Evolutionary conservation across 2,329 filamentous ascomycete genomes (phyloP).

Genomic region (Fusarium domesticum): DNA sequence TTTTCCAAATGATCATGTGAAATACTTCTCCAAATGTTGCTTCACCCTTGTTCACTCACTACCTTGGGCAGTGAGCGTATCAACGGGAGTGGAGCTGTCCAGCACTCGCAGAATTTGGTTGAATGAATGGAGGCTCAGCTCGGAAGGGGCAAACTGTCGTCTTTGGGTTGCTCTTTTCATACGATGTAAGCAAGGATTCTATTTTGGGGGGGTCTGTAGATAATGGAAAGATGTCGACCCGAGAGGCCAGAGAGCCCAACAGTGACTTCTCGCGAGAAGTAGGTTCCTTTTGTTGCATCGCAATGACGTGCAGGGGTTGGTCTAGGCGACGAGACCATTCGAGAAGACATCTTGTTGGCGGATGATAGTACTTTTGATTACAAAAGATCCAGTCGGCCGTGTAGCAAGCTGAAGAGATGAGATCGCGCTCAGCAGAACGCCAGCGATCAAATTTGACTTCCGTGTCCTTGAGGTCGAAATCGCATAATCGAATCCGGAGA

Average conservation of each 20-base stretch:
- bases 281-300: conserved; percentile 18
- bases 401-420: conserved; percentile 71
- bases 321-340: conserved; percentile 27
- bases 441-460: conserved; percentile 66
- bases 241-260: conserved; percentile 5
- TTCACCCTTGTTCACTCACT: no score
- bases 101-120: background rate
- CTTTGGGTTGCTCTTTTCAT: conserved; percentile 23
- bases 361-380: conserved; percentile 33
- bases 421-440: conserved; percentile 58
- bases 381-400: conserved; percentile 40
- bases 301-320: conserved; percentile 22
- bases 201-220: conserved; percentile 19
- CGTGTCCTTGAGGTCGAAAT: conserved; percentile 74
- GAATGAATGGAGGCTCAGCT: conserved; percentile 21
- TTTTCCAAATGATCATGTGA: background rate
- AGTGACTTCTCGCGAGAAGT: background rate
- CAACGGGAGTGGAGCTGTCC: background rate
- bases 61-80: background rate
- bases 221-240: conserved; percentile 19
- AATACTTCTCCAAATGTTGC: background rate
- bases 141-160: conserved; percentile 26
- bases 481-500: conserved; percentile 63
- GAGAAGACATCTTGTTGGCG: conserved; percentile 37
- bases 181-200: conserved; percentile 24